Conservation (phyloP, 2,329 filamentous ascomycete genomes). For the Neospermospora avenae region DNA sequence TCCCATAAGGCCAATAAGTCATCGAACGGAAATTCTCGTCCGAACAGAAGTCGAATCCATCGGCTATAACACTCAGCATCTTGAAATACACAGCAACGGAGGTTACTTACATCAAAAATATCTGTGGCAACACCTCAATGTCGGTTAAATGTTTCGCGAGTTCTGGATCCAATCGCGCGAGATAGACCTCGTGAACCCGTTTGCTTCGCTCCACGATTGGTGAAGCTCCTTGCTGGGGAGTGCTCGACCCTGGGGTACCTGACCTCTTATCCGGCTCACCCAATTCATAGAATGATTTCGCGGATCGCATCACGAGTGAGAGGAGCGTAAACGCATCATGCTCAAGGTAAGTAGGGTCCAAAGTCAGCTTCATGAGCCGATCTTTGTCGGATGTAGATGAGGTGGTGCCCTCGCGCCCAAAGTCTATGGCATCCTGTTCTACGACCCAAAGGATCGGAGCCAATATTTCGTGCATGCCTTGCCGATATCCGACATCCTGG, state of each 20-base stretch:
- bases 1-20: slow-evolving; percentile 88
- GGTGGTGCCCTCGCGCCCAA: slow-evolving; percentile 30
- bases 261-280: slow-evolving; percentile 43
- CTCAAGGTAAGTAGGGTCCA: slow-evolving; percentile 75
- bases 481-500: slow-evolving; percentile 82
- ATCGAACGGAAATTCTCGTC: slow-evolving; percentile 87
- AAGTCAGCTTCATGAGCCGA: slow-evolving; percentile 53
- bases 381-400: slow-evolving; percentile 30
- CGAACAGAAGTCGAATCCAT: slow-evolving; percentile 91
- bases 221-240: slow-evolving; percentile 44
- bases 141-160: slow-evolving; percentile 75
- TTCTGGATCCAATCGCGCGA: slow-evolving; percentile 78
- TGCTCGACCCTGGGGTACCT: slow-evolving; percentile 18
- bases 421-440: slow-evolving; percentile 73
- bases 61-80: slow-evolving; percentile 44
- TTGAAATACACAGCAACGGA: neutral
- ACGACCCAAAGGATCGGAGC: slow-evolving; percentile 86
- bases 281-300: slow-evolving; percentile 78
- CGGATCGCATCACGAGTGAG: slow-evolving; percentile 80
- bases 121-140: slow-evolving; percentile 90
- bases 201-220: slow-evolving; percentile 83
- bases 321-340: slow-evolving; percentile 90
- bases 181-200: slow-evolving; percentile 78
- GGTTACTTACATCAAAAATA: slow-evolving; percentile 78
- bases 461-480: slow-evolving; percentile 96